Base-by-base conservation (phyloP, 768 basidiomycete species). In the Gloeophyllum trabeum region DNA sequence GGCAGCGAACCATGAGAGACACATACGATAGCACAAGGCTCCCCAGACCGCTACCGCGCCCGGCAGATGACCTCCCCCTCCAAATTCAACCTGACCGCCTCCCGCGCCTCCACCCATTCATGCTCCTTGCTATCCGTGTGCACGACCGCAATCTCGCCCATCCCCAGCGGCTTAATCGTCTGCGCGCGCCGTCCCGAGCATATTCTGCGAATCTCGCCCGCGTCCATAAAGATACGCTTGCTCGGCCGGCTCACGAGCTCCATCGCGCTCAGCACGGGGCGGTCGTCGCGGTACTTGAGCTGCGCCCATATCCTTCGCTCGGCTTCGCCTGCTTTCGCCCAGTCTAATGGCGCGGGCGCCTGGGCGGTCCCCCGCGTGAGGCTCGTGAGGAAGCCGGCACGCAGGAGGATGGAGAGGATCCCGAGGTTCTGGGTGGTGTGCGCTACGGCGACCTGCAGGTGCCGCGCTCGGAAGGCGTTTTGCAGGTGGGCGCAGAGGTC, bases 71-170 rank as follows among this genome's bases (percentile, higher is more conserved):
- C 77, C 63, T 98, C 94, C 4, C 94, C 94, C 2, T 76, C 67
- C 5, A 92, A 48, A 40, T 76, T 79, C 54, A 89, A 56, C 59
- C 77, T 67, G 54, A 94, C 60, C 4, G 94, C 94, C 60, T 99
- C 93, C 59, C 93, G 70, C 4, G 91, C 93, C 59, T 99, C 94
- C 52, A 96, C 50, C 80, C 87, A 97, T 55, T 83, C 80, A 46
- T 84, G 65, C 55, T 84, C 78, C 62, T 64, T 75, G 52, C 69
- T 71, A 50, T 69, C 69, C 39, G 84, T 90, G 60, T 66, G 72
- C 14, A 99, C 77, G 6, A 98, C 75, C 18, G 87, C 85, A 49
- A 98, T 76, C 65, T 99, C 96, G 14, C 96, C 93, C 70, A 98
- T 76, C 0, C 83, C 81, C 42, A 98, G 66, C 0, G 93, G 90